Base-by-base conservation (phyloP, 257 asterid genomes). In the Solanum peruvianum region DNA sequence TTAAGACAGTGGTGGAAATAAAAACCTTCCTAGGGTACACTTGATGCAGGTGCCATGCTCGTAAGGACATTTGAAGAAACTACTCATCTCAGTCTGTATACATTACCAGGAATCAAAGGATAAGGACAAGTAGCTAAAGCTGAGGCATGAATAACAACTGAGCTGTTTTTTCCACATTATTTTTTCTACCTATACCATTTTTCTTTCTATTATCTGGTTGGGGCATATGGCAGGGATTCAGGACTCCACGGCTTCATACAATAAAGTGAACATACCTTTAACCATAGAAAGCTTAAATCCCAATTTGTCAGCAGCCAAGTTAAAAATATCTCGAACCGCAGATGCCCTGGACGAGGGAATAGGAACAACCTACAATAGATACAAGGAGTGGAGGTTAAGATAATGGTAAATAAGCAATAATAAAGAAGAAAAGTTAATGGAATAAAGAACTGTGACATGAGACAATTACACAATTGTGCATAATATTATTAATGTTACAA, bases 221-320 rank as follows among this genome's bases (percentile, higher is more conserved):
- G 84, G 67, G 27, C 18, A 29, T 47, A 44, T 8, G 42, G 66
- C 42, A 78, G 42, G 84, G 25, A 15, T 45, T 78, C 66, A 15
- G 66, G 56, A 75, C 11, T 7, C 35, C 33, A 41, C 7, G 33
- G 42, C 6, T 29, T 80, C 20, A 23, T 47, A 29, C 27, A 15
- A 80, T 47, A 45, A 29, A 47, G 67, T 27, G 6, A 80, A 9
- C 42, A 15, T 91, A 97, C 99, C 88, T 91, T 91, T 88, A 90
- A 90, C 82, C 15, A 93, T 85, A n/a, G 90, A 83, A 86, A 97
- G 93, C 80, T 93, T 93, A 91, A 97, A 93, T 73, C 98, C 98
- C 95, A 97, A 87, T 94, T 89, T 95, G 90, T 95, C 90, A 87
- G 98, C 98, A 83, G 99, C 99, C 91, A 95, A 87, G 85, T 89